A percentile compares a stretch with the other conserved stretches of the same genome.
These are phyloP conservation scores for Trichoderma sp. DNA, from an alignment of 2,329 filamentous ascomycete genomes.

Conservation along the genomic window DNA sequence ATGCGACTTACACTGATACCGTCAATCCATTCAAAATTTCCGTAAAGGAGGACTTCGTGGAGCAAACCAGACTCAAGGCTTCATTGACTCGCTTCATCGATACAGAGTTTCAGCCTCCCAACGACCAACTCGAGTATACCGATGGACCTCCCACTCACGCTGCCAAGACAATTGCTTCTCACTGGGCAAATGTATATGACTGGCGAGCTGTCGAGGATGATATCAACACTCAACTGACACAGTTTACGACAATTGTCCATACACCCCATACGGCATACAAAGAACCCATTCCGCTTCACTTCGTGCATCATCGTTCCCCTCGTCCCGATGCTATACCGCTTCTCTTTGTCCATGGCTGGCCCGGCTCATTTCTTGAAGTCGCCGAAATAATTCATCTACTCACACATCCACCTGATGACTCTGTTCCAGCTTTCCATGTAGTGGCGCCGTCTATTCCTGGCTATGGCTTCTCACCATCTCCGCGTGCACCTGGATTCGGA, in stretches of 20 bases:
- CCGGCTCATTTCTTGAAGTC: conserved; percentile 67
- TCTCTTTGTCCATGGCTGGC: conserved; percentile 67
- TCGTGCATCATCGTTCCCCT: not conserved
- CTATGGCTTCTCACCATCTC: conserved; percentile 40
- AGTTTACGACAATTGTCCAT: not conserved
- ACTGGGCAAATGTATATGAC: not conserved
- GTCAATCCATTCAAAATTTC: not conserved
- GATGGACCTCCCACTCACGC: not conserved
- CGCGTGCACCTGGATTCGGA: not conserved
- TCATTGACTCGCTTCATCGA: not conserved
- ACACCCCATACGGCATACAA: not conserved
- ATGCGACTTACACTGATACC: not conserved
- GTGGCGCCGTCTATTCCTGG: conserved; percentile 57
- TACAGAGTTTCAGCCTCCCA: not conserved
- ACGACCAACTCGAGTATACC: not conserved
- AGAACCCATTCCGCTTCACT: not conserved
- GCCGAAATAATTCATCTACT: conserved; percentile 56
- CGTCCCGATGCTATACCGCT: conserved; percentile 51
- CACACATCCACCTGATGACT: conserved; percentile 29
- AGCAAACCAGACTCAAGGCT: not conserved
- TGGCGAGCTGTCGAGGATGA: not conserved
- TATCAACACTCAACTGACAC: not conserved
- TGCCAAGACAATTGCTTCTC: not conserved
- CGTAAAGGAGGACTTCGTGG: not conserved
- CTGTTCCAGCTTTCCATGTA: conserved; percentile 48